Evolutionary conservation across 192 early-diverging fungal species (phyloP).

Genomic region (Coemansia sp.): DNA sequence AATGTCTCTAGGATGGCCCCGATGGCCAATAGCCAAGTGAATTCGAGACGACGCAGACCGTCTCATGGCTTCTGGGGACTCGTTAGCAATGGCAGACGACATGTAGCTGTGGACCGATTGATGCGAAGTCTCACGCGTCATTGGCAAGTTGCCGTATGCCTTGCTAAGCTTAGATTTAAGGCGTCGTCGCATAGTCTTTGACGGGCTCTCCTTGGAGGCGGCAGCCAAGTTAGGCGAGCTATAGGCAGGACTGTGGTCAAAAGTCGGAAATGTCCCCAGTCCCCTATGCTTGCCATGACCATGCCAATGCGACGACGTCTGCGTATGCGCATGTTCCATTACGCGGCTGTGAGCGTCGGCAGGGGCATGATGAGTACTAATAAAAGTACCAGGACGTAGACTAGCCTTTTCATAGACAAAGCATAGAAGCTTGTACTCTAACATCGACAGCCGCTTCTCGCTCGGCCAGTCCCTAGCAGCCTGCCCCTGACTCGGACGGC

Average conservation of each 20-base stretch:
- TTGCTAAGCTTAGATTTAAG: slow-evolving; percentile 15
- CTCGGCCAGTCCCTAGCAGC: slow-evolving; percentile 12
- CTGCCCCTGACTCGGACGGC: slow-evolving; percentile 3
- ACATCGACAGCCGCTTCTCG: slow-evolving; percentile 28
- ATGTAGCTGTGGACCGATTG: slow-evolving; percentile 33
- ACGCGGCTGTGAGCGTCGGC: neutral
- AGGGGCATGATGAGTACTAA: neutral
- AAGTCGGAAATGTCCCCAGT: neutral
- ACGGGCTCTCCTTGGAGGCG: neutral
- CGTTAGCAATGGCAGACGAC: slow-evolving; percentile 20
- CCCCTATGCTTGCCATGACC: neutral
- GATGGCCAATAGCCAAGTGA: neutral
- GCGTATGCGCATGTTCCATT: neutral
- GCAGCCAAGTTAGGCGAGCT: slow-evolving; percentile 15
- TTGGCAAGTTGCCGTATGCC: slow-evolving; percentile 16
- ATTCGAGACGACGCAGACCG: neutral
- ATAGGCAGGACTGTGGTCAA: neutral
- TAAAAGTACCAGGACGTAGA: neutral
- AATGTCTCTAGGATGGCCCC: neutral
- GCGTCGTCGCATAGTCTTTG: slow-evolving; percentile 6
- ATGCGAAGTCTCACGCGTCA: slow-evolving; percentile 7
- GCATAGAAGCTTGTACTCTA: slow-evolving; percentile 39
- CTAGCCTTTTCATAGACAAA: slow-evolving; percentile 27
- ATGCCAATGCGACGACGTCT: neutral
- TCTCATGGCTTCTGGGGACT: neutral